Percentiles rank a stretch among this genome's conserved stretches.
Evolutionary conservation across 495 filamentous ascomycete genomes (phyloP).

Genomic region (Glutinoglossum americanum): DNA sequence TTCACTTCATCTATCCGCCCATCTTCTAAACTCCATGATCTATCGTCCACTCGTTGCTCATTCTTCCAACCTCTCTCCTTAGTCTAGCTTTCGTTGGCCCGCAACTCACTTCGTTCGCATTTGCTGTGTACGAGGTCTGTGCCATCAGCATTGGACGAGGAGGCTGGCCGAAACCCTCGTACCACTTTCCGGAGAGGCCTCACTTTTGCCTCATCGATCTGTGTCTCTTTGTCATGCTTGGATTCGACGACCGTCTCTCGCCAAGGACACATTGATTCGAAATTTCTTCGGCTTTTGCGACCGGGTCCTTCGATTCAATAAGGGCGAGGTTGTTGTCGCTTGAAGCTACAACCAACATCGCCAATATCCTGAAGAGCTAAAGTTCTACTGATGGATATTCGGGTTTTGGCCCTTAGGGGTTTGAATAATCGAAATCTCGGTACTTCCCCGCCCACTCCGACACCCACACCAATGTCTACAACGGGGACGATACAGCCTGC

Average conservation of each 20-base stretch:
- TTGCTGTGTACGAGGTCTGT: too few relatives aligned
- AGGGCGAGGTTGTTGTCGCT: not conserved
- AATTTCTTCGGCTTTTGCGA: not conserved
- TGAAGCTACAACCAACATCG: not conserved
- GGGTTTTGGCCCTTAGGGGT: not conserved
- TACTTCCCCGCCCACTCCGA: not conserved
- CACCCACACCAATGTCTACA: constrained; percentile 4
- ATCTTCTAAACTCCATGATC: not conserved
- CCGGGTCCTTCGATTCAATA: not conserved
- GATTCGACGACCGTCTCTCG: not conserved
- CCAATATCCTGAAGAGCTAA: not conserved
- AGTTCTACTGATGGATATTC: not conserved
- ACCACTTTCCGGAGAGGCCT: not conserved
- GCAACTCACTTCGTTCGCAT: not conserved
- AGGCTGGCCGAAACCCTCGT: not conserved
- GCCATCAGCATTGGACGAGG: too few relatives aligned
- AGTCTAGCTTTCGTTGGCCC: not conserved
- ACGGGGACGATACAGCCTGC: not conserved
- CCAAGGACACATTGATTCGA: not conserved
- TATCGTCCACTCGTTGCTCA: not conserved
- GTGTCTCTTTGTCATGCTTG: not conserved
- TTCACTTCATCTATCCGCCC: not conserved
- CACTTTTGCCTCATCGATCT: not conserved
- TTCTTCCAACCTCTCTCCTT: not conserved
- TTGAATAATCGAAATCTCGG: not conserved